These are phyloP conservation scores for Ramularia collo-cygni DNA, from an alignment of 2,329 filamentous ascomycete species.

Conservation along the genomic window DNA sequence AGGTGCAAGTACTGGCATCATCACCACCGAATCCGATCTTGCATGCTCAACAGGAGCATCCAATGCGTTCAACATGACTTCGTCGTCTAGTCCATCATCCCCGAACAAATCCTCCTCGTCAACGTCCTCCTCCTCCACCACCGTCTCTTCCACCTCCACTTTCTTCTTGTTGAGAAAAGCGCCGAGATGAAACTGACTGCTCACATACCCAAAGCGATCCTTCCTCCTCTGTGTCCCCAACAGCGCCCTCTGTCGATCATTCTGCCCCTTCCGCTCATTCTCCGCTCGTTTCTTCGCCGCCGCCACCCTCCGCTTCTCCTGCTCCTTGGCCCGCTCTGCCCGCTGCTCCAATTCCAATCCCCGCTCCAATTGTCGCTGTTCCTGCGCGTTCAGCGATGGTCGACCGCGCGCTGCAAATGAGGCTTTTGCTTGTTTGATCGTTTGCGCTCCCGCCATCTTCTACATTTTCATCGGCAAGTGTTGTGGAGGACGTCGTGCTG, in stretches of 20 bases:
- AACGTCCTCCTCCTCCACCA: background rate
- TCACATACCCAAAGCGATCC: conserved; percentile 30
- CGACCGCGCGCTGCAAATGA: conserved; percentile 30
- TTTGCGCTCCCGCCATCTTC: conserved; percentile 15
- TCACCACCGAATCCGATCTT: conserved; percentile 2
- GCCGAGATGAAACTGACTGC: conserved; percentile 32
- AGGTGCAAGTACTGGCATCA: conserved; percentile 8
- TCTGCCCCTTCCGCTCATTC: conserved; percentile 19
- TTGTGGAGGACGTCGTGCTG: no score
- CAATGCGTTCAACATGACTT: conserved; percentile 23
- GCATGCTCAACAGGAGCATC: conserved; percentile 1
- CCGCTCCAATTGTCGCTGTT: conserved; percentile 29
- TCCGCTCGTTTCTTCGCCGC: conserved; percentile 24
- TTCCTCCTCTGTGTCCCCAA: conserved; percentile 27
- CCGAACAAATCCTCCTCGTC: conserved; percentile 16
- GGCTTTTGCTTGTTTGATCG: conserved; percentile 32
- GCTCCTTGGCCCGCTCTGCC: conserved; percentile 28
- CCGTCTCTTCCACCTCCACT: background rate
- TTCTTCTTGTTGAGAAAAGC: conserved; percentile 25
- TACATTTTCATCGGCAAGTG: no score
- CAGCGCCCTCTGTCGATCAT: conserved; percentile 11
- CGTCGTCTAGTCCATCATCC: conserved; percentile 28
- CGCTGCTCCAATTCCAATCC: conserved; percentile 29
- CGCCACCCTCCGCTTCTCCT: conserved; percentile 27
- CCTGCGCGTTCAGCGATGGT: conserved; percentile 25